Evolutionary conservation across 371 early-diverging fungal genomes (phyloP).

Genomic region (Thermomucor indicae-seudaticae): DNA sequence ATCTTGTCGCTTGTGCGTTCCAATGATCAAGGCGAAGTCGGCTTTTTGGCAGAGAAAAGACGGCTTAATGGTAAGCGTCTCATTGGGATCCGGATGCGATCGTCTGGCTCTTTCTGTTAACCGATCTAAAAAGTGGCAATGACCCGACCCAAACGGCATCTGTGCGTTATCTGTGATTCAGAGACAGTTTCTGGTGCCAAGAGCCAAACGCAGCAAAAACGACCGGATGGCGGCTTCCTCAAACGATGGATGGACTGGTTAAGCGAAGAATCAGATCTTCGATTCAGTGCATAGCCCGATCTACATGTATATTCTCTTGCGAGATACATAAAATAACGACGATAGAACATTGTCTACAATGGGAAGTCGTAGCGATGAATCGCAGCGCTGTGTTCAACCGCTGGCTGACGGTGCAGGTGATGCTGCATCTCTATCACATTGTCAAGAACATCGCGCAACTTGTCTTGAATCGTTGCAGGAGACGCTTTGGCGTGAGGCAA

Average conservation of each 20-base stretch:
- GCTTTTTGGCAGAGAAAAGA: constrained; percentile 85
- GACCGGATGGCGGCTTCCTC: constrained; percentile 48
- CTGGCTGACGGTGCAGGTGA: constrained; percentile 1
- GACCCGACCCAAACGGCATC: constrained; percentile 86
- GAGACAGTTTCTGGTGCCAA: constrained; percentile 49
- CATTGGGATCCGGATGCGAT: neutral
- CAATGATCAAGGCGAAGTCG: constrained; percentile 77
- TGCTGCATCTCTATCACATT: constrained; percentile 3
- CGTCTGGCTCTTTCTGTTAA: neutral
- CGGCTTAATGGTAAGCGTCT: constrained; percentile 67
- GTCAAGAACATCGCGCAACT: constrained; percentile 1
- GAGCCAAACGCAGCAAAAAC: constrained; percentile 8
- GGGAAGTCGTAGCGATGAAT: too few species aligned
- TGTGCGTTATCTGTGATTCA: constrained; percentile 85
- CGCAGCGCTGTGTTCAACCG: too few species aligned
- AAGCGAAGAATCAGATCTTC: constrained; percentile 49
- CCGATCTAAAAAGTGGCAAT: constrained; percentile 66
- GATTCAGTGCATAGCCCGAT: too few species aligned
- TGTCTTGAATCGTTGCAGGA: neutral
- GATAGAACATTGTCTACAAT: too few species aligned
- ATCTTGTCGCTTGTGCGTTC: constrained; percentile 85
- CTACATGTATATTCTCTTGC: too few species aligned
- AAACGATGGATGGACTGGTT: constrained; percentile 56
- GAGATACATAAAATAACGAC: too few species aligned
- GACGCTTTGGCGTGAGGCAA: neutral